Base-by-base conservation (phyloP, 306 rosid genomes). In the Cucumis hystrix region DNA sequence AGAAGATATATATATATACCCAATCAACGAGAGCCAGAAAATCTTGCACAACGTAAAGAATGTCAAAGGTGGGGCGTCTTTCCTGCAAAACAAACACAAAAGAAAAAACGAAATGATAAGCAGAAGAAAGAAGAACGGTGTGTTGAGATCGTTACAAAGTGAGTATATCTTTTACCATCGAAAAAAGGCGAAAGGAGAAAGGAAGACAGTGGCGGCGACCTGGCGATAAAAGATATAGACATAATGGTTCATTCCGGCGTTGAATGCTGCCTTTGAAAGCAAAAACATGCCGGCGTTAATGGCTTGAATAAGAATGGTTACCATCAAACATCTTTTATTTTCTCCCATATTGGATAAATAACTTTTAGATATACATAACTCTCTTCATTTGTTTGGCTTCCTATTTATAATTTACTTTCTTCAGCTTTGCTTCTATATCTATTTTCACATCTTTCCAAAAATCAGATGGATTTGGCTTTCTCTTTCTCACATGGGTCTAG, bases 211-310 rank as follows among this genome's bases (percentile, higher is more conserved):
- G 21, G 93, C 96, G 0, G 63, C 64, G 17, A 87, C 82, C 5
- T 93, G 98, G 77, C 98, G 83, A 28, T 93, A 93, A 73, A 93
- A 93, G 58, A 84, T 82, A 35, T 88, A 93, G 83, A 93, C 71
- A 77, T 85, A 88, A 18, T 76, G 88, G 87, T 88, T 93, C 93
- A 93, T 93, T 51, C 98, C 98, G 58, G 85, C 89, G 64, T 89
- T 85, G 55, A 93, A 93, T 55, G 96, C 96, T 6, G 92, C 76
- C 21, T 70, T 70, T 0, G 76, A 70, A 3, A 70, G 76, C 7
- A 70, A 10, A 15, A 70, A 70, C 94, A 91, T 87, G 58, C 51
- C 91, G 1, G 96, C 86, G 23, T 93, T 89, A 35, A 91, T 91
- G 64, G 86, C 75, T 80, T 93, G 92, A 47, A 89, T 76, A 2